These are phyloP conservation scores for Fulvia fulva DNA, from an alignment of 2,329 filamentous ascomycete genomes.

Conservation along the genomic window DNA sequence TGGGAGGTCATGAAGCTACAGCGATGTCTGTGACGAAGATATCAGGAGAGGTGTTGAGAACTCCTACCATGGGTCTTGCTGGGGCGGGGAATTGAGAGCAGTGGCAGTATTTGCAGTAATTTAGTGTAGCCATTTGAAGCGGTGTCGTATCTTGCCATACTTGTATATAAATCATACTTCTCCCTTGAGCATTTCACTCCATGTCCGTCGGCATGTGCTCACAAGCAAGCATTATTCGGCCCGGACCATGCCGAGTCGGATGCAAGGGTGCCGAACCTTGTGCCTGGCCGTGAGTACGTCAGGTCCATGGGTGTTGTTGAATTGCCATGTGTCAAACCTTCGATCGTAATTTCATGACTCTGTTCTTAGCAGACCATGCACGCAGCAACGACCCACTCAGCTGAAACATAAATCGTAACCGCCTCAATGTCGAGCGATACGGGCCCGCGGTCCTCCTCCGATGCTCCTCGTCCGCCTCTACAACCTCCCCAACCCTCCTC, in stretches of 20 bases:
- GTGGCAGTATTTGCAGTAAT: too few relatives aligned
- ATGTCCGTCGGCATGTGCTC: neutral
- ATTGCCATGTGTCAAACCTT: neutral
- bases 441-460: conserved; percentile 4
- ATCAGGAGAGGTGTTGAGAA: neutral
- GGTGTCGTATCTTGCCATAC: too few relatives aligned
- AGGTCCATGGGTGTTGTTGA: neutral
- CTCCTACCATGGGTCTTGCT: neutral
- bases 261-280: neutral
- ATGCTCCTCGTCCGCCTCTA: conserved; percentile 10
- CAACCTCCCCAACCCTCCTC: conserved; percentile 25
- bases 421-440: conserved; percentile 4
- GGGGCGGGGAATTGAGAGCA: neutral
- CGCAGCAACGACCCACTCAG: neutral
- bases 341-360: neutral
- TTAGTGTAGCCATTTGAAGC: too few relatives aligned
- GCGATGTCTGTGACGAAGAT: neutral
- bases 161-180: too few relatives aligned
- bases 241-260: neutral
- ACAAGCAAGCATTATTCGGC: neutral
- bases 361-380: neutral
- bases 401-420: neutral
- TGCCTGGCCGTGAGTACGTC: neutral
- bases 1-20: neutral
- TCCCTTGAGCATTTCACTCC: too few relatives aligned